Evolutionary conservation across 306 rosid genomes (phyloP).

Genomic region (Mucuna pruriens): DNA sequence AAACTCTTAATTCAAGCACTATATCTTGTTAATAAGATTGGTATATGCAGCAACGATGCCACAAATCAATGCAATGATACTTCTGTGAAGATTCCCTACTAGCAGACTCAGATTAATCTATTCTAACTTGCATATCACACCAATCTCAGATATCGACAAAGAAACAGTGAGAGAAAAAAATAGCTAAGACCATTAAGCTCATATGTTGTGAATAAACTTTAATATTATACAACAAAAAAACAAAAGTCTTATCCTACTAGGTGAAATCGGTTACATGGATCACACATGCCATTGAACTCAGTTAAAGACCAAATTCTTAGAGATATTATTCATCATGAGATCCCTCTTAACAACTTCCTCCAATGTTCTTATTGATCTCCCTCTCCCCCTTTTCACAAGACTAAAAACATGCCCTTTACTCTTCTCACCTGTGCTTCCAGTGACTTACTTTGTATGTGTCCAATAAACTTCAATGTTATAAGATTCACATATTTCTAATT

Average conservation of each 20-base stretch:
- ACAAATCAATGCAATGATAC: constrained; percentile 4
- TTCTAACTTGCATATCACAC: not conserved
- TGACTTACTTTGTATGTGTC: not conserved
- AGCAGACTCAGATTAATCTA: not conserved
- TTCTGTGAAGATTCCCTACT: not conserved
- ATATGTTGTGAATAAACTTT: not conserved
- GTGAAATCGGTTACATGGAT: too few relatives aligned
- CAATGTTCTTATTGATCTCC: too few relatives aligned
- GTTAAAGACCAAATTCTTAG: too few relatives aligned
- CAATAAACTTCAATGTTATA: constrained; percentile 4
- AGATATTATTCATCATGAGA: too few relatives aligned
- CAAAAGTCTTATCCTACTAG: not conserved
- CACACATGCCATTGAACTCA: too few relatives aligned
- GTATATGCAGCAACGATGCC: not conserved
- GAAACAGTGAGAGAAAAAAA: not conserved
- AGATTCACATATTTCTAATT: not conserved
- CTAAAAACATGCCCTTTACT: too few relatives aligned
- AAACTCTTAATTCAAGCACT: not conserved
- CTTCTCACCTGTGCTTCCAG: too few relatives aligned
- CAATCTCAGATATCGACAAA: not conserved
- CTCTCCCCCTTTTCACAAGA: too few relatives aligned
- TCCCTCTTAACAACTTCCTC: too few relatives aligned
- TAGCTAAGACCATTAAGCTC: not conserved
- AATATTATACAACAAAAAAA: not conserved
- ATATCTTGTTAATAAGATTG: constrained; percentile 3